Base-by-base conservation (phyloP, 2,329 filamentous ascomycete species). In the Plectosphaerella plurivora region DNA sequence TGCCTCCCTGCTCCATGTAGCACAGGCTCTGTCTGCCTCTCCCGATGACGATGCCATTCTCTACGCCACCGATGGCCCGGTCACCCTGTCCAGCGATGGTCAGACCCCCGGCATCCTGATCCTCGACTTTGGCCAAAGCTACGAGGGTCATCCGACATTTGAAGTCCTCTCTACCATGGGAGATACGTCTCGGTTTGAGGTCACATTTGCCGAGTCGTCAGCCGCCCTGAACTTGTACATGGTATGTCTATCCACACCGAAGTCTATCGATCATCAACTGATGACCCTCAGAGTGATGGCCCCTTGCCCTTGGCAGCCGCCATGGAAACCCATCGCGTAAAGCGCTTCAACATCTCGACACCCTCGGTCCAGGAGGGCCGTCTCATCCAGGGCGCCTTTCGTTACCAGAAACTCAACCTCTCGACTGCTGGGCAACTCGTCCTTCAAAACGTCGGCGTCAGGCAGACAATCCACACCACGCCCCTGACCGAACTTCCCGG, bases 371-470 rank as follows among this genome's bases (percentile, higher is more conserved):
- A 65, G 22, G 61, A 56, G 0, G 69, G 68, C 53, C 61, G 63
- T 20, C 60, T 70, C 6, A 60, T 70, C n/a, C 68, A 69, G 54
- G 68, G 68, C 5, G 65, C 59, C 10, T 63, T 69, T 36, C 59
- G 67, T 6, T 71, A 70, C 53, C 68, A 71, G 55, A 68, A 69
- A 54, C 56, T 70, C 12, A 68, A 66, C 35, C 57, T 71, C 1
- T 67, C 63, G 1, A 64, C 62, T 2, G 50, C 61, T 2, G 67
- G 66, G 1, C 54, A 57, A 7, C 50, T 70, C 0, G 51, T 57
- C 1, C 52, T 70, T 1, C 55, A 54, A 0, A 60, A 58, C 20
- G 54, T 70, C 6, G 66, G 68, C 12, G 60, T 68, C 35, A 57
- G 54, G 8, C 56, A 59, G 2, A 61, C 59, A 4, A 50, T 54